Evolutionary conservation across 768 basidiomycete species (phyloP).

Genomic region (Amyloporia xantha): DNA sequence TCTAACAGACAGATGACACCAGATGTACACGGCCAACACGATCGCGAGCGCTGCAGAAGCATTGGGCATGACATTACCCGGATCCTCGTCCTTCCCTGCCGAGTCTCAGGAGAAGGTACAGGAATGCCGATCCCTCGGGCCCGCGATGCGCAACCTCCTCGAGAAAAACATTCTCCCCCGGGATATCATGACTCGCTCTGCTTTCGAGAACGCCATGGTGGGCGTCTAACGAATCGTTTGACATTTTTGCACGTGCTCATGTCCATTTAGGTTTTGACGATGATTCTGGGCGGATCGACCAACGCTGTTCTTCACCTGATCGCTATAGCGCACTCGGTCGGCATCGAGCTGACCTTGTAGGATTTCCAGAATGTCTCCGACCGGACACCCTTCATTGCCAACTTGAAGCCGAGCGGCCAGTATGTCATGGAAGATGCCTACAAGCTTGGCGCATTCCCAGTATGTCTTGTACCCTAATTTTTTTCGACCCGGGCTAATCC

Average conservation of each 20-base stretch:
- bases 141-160: slow-evolving; percentile 79
- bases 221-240: slow-evolving; percentile 14
- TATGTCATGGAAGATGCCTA: slow-evolving; percentile 98
- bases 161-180: slow-evolving; percentile 89
- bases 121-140: slow-evolving; percentile 78
- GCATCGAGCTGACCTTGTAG: slow-evolving; percentile 80
- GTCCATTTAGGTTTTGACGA: slow-evolving; percentile 70
- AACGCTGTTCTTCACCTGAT: slow-evolving; percentile 97
- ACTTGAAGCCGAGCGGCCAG: slow-evolving; percentile 95
- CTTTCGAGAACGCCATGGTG: slow-evolving; percentile 98
- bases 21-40: slow-evolving; percentile 99
- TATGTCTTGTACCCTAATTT: slow-evolving; percentile 43
- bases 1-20: slow-evolving; percentile 8
- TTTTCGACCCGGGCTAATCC: too few relatives aligned
- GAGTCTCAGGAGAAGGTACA: slow-evolving; percentile 81
- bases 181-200: slow-evolving; percentile 94
- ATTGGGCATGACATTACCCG: slow-evolving; percentile 92
- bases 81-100: slow-evolving; percentile 96
- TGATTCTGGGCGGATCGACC: slow-evolving; percentile 96
- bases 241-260: not conserved
- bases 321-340: slow-evolving; percentile 94
- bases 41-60: slow-evolving; percentile 97
- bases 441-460: slow-evolving; percentile 93
- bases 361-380: slow-evolving; percentile 95
- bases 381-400: slow-evolving; percentile 87